phyloP scores from a whole-genome alignment of 768 basidiomycete genomes.

The Pleurotus citrinopileatus region DNA sequence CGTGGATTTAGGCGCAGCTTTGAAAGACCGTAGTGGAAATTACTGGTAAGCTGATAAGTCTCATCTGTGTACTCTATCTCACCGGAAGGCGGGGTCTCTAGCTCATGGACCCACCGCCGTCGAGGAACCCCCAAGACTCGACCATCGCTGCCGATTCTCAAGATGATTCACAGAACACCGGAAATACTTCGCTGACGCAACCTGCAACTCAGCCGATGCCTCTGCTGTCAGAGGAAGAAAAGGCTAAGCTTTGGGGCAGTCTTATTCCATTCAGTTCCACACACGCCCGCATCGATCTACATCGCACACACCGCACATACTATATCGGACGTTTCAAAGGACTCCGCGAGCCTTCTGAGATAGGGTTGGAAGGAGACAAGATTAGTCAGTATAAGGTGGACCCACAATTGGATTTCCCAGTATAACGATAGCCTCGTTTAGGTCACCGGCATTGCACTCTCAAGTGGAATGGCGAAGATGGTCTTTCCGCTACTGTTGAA shows the following conservation, averaged over 20 bases:
- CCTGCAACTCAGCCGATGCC: conserved; percentile 41
- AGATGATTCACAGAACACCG: conserved; percentile 4
- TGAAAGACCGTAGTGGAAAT: background rate
- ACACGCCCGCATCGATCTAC: conserved; percentile 59
- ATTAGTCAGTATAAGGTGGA: conserved; percentile 53
- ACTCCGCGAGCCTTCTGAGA: conserved; percentile 29
- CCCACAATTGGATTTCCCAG: background rate
- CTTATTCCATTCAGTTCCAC: conserved; percentile 58
- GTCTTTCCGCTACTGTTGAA: conserved; percentile 34
- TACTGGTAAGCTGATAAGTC: background rate
- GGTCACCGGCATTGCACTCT: conserved; percentile 61
- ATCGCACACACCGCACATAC: conserved; percentile 45
- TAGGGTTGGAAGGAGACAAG: conserved; percentile 34
- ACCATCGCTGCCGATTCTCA: background rate
- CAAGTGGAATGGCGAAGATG: conserved; percentile 54
- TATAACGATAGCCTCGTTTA: conserved; percentile 18
- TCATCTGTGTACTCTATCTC: background rate
- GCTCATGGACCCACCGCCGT: background rate
- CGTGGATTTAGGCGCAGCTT: background rate
- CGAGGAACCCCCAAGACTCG: background rate
- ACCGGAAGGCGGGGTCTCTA: background rate
- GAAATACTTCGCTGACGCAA: conserved; percentile 27
- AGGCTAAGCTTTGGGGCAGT: conserved; percentile 63
- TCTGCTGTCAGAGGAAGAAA: conserved; percentile 27
- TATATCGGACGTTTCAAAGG: conserved; percentile 43